Evolutionary conservation across 106 monocot species (phyloP), one percentile per base, ranked within the genome.

Genomic region (Acorus calamus): DNA sequence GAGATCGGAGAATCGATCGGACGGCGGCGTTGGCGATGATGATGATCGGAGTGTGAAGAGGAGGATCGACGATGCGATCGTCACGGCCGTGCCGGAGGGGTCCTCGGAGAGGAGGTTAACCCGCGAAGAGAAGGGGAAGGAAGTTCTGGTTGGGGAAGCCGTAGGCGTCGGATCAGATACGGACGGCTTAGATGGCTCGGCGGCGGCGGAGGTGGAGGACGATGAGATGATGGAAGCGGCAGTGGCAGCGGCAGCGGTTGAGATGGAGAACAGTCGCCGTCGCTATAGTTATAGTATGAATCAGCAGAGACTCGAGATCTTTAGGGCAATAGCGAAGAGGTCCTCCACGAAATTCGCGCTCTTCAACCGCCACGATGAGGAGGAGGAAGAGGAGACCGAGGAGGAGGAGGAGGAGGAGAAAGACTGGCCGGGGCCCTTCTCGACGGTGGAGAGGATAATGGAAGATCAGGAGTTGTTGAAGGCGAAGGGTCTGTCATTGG

Each of bases 271-370:
- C 44, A 54, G 49, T 52, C 57, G 10, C 8, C 46, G 41, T 52
- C 58, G 28, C 59, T 3, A 4, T 54, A 7, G 2, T 48, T 47
- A 48, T 8, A 49, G 55, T 53, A 12, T 28, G 47, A 10, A 8
- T 64, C 14, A n/a, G 60, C 47, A 12, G 47, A 63, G 63, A 7
- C 8, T 46, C 14, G 49, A 14, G 60, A 43, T 60, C 12, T 42
- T 5, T 6, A 79, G 73, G 67, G 58, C 43, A 0, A 74, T 9
- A 49, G 89, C 94, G 11, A 61, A 79, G 6, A 13, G 70, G 51
- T 51, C 71, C 13, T 89, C 89, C 50, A 73, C 79, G 6, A 75
- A 74, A 44, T 89, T 77, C 74, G 94, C 94, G 2, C 73, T 78
- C 43, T 94, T 81, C 62, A 78, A 66, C 62, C 45, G 64, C 45